Evolutionary conservation across 1,139 yeast genomes (phyloP).

Genomic region (Protomyces inundatus): DNA sequence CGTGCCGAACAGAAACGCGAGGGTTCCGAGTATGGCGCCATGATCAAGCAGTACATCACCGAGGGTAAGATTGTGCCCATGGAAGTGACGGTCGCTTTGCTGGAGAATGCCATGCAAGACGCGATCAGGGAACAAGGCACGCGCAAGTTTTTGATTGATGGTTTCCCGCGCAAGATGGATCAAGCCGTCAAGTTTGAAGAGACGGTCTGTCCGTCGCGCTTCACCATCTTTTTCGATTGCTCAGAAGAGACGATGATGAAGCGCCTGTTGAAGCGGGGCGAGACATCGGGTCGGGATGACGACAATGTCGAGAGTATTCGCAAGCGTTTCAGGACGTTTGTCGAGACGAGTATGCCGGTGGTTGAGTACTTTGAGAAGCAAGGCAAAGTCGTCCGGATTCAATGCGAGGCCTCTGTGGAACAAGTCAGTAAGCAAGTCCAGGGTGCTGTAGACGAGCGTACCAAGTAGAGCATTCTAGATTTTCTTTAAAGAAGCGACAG

Average conservation of each 20-base stretch:
- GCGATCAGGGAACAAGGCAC: slow-evolving; percentile 49
- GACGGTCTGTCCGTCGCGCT: slow-evolving; percentile 52
- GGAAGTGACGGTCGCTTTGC: slow-evolving; percentile 80
- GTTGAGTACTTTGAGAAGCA: slow-evolving; percentile 74
- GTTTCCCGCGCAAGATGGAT: slow-evolving; percentile 98
- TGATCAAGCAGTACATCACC: slow-evolving; percentile 75
- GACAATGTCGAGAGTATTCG: slow-evolving; percentile 86
- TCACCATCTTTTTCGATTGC: slow-evolving; percentile 88
- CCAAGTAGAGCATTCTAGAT: background rate
- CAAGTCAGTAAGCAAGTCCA: slow-evolving; percentile 69
- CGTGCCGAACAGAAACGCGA: slow-evolving; percentile 83
- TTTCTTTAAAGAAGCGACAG: background rate
- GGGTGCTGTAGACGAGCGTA: slow-evolving; percentile 49
- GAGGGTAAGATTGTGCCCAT: slow-evolving; percentile 94
- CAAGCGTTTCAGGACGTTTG: slow-evolving; percentile 79
- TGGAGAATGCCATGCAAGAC: slow-evolving; percentile 70
- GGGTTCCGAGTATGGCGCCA: slow-evolving; percentile 77
- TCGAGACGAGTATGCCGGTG: slow-evolving; percentile 92
- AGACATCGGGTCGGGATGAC: slow-evolving; percentile 89
- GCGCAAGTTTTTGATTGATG: slow-evolving; percentile 72
- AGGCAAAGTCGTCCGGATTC: slow-evolving; percentile 69
- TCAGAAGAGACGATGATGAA: slow-evolving; percentile 84
- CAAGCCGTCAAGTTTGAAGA: slow-evolving; percentile 90
- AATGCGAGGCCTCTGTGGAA: slow-evolving; percentile 76
- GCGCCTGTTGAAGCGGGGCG: slow-evolving; percentile 83